Base-by-base conservation (phyloP, 2,329 filamentous ascomycete genomes). In the Penicillium sp. region DNA sequence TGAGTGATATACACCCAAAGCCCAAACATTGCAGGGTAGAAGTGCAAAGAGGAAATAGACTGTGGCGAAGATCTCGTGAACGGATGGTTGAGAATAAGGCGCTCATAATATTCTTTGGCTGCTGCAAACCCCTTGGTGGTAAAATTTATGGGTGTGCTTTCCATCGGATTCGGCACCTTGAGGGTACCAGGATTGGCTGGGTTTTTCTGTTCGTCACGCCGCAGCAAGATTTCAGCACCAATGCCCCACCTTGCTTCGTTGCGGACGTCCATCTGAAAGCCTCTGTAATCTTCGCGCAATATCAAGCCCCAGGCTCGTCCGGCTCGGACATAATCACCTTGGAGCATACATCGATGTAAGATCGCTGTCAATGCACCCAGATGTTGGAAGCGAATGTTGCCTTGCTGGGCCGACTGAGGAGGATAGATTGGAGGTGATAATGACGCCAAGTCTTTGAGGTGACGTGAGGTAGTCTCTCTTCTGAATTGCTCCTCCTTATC, bases 171-270 rank as follows among this genome's bases (percentile, higher is more conserved):
- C 0, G 26, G 38, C 32, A 14, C 53, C 46, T 58, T 56, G 38
- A 31, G 34, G 13, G 16, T 31, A 56, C 47, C 31, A 24, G 18
- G 20, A 32, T 35, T 24, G 14, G 47, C 54, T 26, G 56, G n/a
- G 18, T 55, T 18, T 55, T 59, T 60, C 55, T 71, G 60, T 53
- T 59, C 64, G 62, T 67, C 75, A 67, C 74, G 74, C 16, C 88
- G 83, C 75, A 96, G 85, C 54, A 96, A 75, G 20, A 97, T 84
- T 74, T 96, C 92, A 2, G 90, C 90, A 0, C 90, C 92, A 43
- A 96, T 82, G 14, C 87, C 87, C 93, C 92, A 97, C 61, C 89
- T 82, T 35, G 85, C 82, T 66, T 87, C 81, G 20, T 78, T 79
- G 38, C 91, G 83, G 46, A 93, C 72, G 69, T 96, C 90, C 20